phyloP scores from a whole-genome alignment of 2,329 filamentous ascomycete species.

The Fusarium caatingaense region DNA sequence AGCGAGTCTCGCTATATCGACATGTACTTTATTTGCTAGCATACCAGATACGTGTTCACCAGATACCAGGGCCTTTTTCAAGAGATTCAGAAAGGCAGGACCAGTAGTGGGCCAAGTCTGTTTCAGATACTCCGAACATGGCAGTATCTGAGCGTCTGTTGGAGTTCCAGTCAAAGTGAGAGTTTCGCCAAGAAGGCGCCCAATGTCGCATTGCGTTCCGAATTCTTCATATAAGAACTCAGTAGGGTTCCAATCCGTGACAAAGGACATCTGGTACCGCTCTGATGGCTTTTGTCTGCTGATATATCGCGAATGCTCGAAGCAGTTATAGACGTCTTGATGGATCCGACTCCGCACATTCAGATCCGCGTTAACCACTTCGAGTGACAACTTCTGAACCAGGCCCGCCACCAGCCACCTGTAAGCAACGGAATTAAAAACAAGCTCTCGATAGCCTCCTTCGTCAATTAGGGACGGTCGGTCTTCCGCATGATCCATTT shows the following conservation, averaged over 20 bases:
- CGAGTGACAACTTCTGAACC: too few relatives aligned
- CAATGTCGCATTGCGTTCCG: fast-evolving
- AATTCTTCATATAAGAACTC: too few relatives aligned
- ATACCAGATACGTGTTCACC: fast-evolving
- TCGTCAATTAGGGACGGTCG: too few relatives aligned
- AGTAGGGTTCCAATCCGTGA: too few relatives aligned
- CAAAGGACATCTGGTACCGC: too few relatives aligned
- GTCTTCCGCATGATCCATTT: too few relatives aligned
- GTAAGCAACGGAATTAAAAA: too few relatives aligned
- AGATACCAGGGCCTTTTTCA: neutral
- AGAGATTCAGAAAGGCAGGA: fast-evolving
- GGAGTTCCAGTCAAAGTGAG: neutral
- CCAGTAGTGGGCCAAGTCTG: neutral
- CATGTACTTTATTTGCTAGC: fast-evolving
- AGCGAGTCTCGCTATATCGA: neutral
- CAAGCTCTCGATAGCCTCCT: too few relatives aligned
- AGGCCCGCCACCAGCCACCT: too few relatives aligned
- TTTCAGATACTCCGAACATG: neutral
- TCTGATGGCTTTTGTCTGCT: fast-evolving
- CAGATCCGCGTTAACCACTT: too few relatives aligned
- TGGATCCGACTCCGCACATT: too few relatives aligned
- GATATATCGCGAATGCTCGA: fast-evolving
- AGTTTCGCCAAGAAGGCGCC: neutral
- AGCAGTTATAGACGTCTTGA: too few relatives aligned
- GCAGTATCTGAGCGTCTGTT: neutral